Base-by-base conservation (phyloP, 352 stramenopile genomes). In the Globisporangium echinulatum region DNA sequence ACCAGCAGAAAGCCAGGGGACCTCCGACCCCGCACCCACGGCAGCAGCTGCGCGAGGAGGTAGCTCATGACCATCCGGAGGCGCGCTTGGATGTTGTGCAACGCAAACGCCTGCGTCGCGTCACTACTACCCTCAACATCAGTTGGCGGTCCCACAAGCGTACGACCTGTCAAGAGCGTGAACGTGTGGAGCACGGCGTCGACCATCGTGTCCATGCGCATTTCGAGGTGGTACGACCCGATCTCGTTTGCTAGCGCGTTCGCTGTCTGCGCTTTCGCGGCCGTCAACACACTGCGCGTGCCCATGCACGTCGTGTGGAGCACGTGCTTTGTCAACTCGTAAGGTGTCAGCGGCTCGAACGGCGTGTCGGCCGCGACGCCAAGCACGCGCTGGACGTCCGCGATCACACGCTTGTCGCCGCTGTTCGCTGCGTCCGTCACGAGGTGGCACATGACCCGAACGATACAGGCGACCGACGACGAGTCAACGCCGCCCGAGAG, bases 21-120 rank as follows among this genome's bases (percentile, higher is more conserved):
- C 17, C 60, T 93, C 92, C 33, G 82, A 87, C 17, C 97, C 17
- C 17, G 88, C 17, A 98, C 88, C 97, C 96, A 99, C 5, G 96
- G 97, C 49, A 99, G 75, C n/a, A 99, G 75, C 68, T 99, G 97
- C 11, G 96, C 97, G 52, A 99, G 85, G 15, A 99, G 62, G 67
- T 99, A 99, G 8, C 96, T 86, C 70, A 98, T 97, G 25, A 99
- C 96, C 97, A 99, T 99, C 53, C 97, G 87, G 38, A 99, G 66
- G 33, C 97, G 85, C 5, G 96, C 97, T 70, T 99, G 97, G 68
- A 99, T 99, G 70, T 99, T 99, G 74, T 99, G 97, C 1, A 99
- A 80, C 33, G 97, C 97, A 40, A 99, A 64, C 64, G 99, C 97
- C 72, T 99, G 88, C n/a, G 90, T 75, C 46, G 94, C 67, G 9